Conservation (phyloP, 257 asterid genomes). For the Rubia yunnanensis region DNA sequence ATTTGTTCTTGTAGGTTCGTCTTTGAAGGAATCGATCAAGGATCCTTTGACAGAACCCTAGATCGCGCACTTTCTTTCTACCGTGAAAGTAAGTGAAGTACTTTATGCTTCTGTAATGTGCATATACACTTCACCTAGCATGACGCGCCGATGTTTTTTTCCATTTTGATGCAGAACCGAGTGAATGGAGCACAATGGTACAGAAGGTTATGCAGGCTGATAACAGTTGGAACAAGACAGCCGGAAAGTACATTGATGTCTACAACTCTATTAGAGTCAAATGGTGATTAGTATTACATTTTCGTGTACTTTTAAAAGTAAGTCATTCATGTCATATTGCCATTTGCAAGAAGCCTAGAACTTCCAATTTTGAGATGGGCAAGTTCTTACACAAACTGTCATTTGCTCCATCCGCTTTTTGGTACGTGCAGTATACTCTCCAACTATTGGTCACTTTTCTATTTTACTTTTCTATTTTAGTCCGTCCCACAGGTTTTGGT, state of each 20-base stretch:
- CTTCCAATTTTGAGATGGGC: not conserved
- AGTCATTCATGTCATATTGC: too few relatives aligned
- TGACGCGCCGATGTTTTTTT: not conserved
- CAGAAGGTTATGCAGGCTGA: conserved; percentile 56
- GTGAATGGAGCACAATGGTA: conserved; percentile 43
- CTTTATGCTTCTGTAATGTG: not conserved
- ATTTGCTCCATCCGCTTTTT: not conserved
- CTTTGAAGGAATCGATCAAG: conserved; percentile 80
- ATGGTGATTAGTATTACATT: not conserved
- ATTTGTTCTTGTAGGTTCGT: conserved; percentile 44
- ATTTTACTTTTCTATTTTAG: too few relatives aligned
- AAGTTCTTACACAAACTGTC: not conserved
- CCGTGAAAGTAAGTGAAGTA: conserved; percentile 36
- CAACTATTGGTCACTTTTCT: too few relatives aligned
- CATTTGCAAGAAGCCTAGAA: too few relatives aligned
- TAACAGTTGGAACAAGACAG: conserved; percentile 75
- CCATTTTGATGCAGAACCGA: conserved; percentile 42
- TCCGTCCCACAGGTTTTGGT: too few relatives aligned
- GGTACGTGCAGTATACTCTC: too few relatives aligned
- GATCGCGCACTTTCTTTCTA: conserved; percentile 63
- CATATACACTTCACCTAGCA: not conserved
- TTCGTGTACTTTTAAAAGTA: too few relatives aligned
- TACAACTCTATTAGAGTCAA: conserved; percentile 44
- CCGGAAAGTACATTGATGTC: conserved; percentile 63
- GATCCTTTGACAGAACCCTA: conserved; percentile 47